These are phyloP conservation scores for Podosphaera xanthii DNA, from an alignment of 2,329 filamentous ascomycete genomes.

Conservation along the genomic window DNA sequence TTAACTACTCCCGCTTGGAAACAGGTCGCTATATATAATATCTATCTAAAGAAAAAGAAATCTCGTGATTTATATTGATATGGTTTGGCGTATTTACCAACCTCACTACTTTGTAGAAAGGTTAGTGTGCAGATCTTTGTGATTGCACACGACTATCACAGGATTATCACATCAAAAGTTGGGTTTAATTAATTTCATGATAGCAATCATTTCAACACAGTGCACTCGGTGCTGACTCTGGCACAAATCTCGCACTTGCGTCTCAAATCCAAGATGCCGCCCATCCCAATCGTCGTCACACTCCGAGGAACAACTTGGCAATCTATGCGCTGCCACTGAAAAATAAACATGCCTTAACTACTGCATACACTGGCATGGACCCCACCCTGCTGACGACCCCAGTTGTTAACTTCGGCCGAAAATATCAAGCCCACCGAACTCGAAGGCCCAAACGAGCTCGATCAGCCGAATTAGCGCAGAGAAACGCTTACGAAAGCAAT, in stretches of 20 bases:
- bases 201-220: too few species aligned
- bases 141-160: too few species aligned
- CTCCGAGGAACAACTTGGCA: neutral
- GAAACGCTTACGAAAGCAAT: neutral
- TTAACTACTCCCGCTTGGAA: neutral
- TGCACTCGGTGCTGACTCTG: too few species aligned
- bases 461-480: neutral
- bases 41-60: too few species aligned
- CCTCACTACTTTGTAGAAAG: too few species aligned
- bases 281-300: neutral
- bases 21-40: neutral
- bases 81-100: too few species aligned
- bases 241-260: neutral
- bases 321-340: neutral
- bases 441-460: neutral
- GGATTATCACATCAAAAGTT: too few species aligned
- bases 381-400: neutral
- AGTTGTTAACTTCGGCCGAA: neutral
- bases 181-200: too few species aligned
- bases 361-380: neutral
- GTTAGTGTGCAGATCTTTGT: too few species aligned
- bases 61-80: too few species aligned
- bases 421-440: neutral
- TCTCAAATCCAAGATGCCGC: neutral
- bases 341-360: neutral